Evolutionary conservation across 352 stramenopile genomes (phyloP).

Genomic region (Pythium volutum): DNA sequence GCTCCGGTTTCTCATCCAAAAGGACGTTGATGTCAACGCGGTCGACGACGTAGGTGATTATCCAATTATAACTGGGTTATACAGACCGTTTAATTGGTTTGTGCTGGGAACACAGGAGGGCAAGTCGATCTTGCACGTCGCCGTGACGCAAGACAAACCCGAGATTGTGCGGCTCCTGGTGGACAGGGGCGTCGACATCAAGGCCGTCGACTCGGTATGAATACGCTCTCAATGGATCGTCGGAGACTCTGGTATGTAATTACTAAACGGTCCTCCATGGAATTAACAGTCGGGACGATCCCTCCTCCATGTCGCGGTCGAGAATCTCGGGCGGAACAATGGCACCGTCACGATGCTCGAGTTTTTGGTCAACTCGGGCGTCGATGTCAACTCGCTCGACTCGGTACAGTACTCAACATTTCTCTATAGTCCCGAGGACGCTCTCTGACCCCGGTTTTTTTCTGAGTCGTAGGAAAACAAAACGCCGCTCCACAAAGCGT

Average conservation of each 20-base stretch:
- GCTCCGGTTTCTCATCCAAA: constrained; percentile 6
- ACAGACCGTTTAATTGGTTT: neutral
- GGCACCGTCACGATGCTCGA: constrained; percentile 7
- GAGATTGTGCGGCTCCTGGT: constrained; percentile 8
- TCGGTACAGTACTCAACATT: constrained; percentile 5
- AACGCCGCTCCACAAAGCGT: constrained; percentile 16
- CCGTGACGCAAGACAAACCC: constrained; percentile 9
- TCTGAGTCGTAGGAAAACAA: neutral
- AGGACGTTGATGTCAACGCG: constrained; percentile 7
- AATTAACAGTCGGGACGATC: neutral
- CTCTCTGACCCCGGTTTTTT: neutral
- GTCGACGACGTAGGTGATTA: constrained; percentile 4
- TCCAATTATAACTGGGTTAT: neutral
- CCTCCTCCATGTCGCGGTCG: constrained; percentile 8
- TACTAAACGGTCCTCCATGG: too few species aligned
- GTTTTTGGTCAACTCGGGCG: constrained; percentile 5
- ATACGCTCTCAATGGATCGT: neutral
- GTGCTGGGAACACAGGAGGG: constrained; percentile 1
- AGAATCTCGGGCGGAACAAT: neutral
- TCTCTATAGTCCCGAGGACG: neutral
- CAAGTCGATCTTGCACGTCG: constrained; percentile 7
- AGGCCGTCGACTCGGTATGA: constrained; percentile 6
- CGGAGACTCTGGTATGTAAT: neutral
- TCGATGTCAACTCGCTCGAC: constrained; percentile 15
- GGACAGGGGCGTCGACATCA: constrained; percentile 7